Evolutionary conservation across 2,329 filamentous ascomycete genomes (phyloP).

Genomic region (Sporothrix brunneoviolacea): DNA sequence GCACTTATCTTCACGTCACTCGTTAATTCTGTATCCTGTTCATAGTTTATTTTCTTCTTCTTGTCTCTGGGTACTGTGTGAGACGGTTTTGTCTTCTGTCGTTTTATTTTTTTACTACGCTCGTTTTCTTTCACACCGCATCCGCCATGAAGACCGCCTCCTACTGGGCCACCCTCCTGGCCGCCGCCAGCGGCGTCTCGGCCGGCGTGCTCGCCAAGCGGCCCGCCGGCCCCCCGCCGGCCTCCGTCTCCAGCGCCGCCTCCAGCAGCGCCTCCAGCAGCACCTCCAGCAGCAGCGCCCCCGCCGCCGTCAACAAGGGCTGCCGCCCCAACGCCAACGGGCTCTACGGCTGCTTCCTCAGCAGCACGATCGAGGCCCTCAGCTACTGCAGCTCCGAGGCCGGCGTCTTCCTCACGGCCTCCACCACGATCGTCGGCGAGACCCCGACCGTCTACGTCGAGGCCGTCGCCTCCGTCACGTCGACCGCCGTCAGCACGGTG

Average conservation of each 20-base stretch:
- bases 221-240: background rate
- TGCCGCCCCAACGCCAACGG: conserved; percentile 1
- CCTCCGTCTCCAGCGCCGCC: background rate
- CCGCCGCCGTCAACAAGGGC: background rate
- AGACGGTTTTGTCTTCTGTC: no score
- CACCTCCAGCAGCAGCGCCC: no score
- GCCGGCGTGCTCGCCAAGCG: conserved; percentile 3
- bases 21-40: no score
- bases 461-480: background rate
- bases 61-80: no score
- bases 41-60: no score
- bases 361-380: background rate
- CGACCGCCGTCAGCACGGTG: background rate
- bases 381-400: conserved; percentile 3
- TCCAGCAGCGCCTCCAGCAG: background rate
- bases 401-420: background rate
- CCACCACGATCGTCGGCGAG: background rate
- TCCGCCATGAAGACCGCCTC: background rate
- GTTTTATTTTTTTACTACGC: background rate
- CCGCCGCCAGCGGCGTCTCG: background rate
- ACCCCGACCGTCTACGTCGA: background rate
- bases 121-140: background rate
- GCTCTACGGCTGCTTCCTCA: background rate
- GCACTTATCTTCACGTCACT: background rate
- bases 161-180: background rate